These are phyloP conservation scores for Nevesoporus exiguus DNA, from an alignment of 768 basidiomycete genomes.

Conservation along the genomic window DNA sequence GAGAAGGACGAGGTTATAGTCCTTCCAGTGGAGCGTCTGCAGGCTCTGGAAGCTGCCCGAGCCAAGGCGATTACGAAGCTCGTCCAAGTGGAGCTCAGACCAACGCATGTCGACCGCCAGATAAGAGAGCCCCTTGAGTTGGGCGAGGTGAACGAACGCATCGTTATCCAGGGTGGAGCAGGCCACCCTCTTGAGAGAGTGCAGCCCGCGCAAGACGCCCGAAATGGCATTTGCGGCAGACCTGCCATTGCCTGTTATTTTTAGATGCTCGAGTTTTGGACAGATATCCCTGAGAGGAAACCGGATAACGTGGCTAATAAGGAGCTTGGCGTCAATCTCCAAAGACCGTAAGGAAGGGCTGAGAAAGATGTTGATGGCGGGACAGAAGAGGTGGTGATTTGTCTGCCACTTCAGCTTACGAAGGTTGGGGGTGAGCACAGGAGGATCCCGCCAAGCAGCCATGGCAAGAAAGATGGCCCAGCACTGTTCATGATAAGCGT, in stretches of 20 bases:
- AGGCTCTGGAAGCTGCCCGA: conserved; percentile 13
- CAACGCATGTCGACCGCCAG: conserved; percentile 24
- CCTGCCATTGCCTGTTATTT: conserved; percentile 22
- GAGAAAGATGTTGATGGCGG: conserved; percentile 22
- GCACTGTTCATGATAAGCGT: background rate
- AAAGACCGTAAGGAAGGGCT: conserved; percentile 18
- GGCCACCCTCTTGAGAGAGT: conserved; percentile 10
- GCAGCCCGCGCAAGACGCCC: conserved; percentile 10
- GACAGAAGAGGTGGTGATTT: background rate
- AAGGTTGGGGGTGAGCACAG: conserved; percentile 24
- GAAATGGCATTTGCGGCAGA: conserved; percentile 13
- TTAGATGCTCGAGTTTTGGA: conserved; percentile 17
- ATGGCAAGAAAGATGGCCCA: conserved; percentile 15
- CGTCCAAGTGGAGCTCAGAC: conserved; percentile 14
- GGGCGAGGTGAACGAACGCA: conserved; percentile 22
- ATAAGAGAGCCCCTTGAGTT: conserved; percentile 18
- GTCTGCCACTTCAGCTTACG: conserved; percentile 19
- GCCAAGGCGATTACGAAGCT: conserved; percentile 10
- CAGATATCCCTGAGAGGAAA: conserved; percentile 15
- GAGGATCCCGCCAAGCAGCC: conserved; percentile 12
- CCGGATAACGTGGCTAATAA: conserved; percentile 8
- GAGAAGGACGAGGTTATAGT: conserved; percentile 16
- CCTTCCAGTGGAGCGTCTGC: conserved; percentile 22
- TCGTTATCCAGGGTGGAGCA: conserved; percentile 23
- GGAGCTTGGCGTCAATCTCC: conserved; percentile 22